Conservation (phyloP, 2,329 filamentous ascomycete species). For the Xenosphaeropsis pyriputrescens region DNA sequence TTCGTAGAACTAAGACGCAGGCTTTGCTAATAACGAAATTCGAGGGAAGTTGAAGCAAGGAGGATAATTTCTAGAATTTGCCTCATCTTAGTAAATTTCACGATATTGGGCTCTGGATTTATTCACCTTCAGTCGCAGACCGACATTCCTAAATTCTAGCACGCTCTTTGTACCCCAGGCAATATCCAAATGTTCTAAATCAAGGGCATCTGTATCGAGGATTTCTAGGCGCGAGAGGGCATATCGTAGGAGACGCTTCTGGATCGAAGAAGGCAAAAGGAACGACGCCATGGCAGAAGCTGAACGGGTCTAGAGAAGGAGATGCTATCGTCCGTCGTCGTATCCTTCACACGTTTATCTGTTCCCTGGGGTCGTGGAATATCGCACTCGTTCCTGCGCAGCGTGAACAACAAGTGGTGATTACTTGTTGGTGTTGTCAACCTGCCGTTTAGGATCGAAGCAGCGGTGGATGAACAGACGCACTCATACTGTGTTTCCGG, state of each 20-base stretch:
- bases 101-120: no score
- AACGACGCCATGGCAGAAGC: conserved; percentile 16
- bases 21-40: conserved; percentile 60
- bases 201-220: conserved; percentile 74
- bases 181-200: conserved; percentile 76
- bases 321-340: no score
- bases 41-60: conserved; percentile 58
- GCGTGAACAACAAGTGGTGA: no score
- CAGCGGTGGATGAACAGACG: no score
- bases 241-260: conserved; percentile 80
- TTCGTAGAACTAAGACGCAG: conserved; percentile 57
- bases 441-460: no score
- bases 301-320: neutral
- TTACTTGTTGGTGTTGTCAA: no score
- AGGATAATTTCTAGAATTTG: conserved; percentile 55
- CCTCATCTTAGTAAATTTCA: no score
- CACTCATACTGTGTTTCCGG: no score
- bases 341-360: no score
- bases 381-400: no score
- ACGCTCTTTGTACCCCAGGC: conserved; percentile 69
- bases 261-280: conserved; percentile 47
- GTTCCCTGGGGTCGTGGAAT: no score
- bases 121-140: conserved; percentile 60
- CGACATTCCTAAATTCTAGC: conserved; percentile 78
- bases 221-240: conserved; percentile 71